A percentile compares a stretch with the other conserved stretches of the same genome.
Evolutionary conservation across 2,329 filamentous ascomycete genomes (phyloP).

Genomic region (Pseudocercospora cruenta): DNA sequence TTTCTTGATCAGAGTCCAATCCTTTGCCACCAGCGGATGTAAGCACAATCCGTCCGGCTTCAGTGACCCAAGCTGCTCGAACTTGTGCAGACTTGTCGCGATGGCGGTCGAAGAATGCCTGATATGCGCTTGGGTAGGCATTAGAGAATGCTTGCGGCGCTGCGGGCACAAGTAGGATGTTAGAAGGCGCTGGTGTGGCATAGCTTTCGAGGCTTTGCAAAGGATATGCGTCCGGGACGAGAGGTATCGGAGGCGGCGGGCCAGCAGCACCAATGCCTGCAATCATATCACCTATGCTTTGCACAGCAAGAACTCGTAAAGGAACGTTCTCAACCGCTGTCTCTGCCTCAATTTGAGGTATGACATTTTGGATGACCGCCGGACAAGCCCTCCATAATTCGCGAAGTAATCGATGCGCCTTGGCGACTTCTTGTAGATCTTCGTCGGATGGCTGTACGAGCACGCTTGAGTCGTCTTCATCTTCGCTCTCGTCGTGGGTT

Average conservation of each 20-base stretch:
- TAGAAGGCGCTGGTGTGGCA: constrained; percentile 49
- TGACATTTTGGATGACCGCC: constrained; percentile 84
- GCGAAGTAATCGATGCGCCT: constrained; percentile 84
- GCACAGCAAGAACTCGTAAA: constrained; percentile 82
- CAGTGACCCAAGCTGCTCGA: constrained; percentile 82
- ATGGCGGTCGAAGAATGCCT: constrained; percentile 79
- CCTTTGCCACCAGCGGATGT: constrained; percentile 91
- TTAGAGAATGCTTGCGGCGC: constrained; percentile 90
- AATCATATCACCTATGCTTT: constrained; percentile 93
- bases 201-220: constrained; percentile 58
- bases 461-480: constrained; percentile 44
- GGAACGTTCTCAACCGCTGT: constrained; percentile 86
- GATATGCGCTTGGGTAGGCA: constrained; percentile 75
- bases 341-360: constrained; percentile 91
- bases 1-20: constrained; percentile 80
- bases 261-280: constrained; percentile 91
- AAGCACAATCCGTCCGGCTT: constrained; percentile 81
- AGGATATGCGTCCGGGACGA: constrained; percentile 87
- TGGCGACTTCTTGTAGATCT: constrained; percentile 83
- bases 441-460: constrained; percentile 67
- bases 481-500: constrained; percentile 44
- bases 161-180: constrained; percentile 76
- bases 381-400: constrained; percentile 94
- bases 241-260: constrained; percentile 69
- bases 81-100: constrained; percentile 86